phyloP scores from a whole-genome alignment of 75 land plant genomes.

The Ceratopteris richardii region DNA sequence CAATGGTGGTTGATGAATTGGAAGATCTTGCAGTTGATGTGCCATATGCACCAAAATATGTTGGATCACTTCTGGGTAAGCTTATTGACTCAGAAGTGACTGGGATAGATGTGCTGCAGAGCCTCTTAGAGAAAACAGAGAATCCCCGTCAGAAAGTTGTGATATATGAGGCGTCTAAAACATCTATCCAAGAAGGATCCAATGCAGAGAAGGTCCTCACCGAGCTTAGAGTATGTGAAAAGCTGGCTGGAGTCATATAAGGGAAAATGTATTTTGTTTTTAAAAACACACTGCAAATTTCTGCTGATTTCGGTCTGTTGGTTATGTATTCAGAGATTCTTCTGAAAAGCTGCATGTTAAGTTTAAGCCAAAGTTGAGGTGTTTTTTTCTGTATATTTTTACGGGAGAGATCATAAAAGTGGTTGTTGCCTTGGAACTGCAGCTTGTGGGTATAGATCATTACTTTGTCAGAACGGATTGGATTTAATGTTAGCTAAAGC shows the following conservation, averaged over 20 bases:
- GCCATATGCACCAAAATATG: constrained; percentile 60
- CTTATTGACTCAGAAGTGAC: constrained; percentile 33
- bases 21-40: constrained; percentile 79
- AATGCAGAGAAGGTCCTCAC: constrained; percentile 19
- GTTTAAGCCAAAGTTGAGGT: no score
- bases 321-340: no score
- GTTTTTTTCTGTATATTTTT: no score
- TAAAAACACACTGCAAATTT: no score
- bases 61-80: constrained; percentile 63
- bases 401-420: no score
- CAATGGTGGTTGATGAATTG: constrained; percentile 37
- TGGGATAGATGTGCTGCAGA: constrained; percentile 39
- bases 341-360: no score
- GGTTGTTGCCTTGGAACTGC: no score
- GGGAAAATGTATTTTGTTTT: not conserved
- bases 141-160: constrained; percentile 12
- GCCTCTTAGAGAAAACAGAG: constrained; percentile 23
- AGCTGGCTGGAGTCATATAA: constrained; percentile 7
- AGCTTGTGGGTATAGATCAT: no score
- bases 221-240: constrained; percentile 27
- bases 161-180: constrained; percentile 27
- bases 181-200: constrained; percentile 4
- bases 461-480: no score
- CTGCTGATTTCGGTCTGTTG: no score
- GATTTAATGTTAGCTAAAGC: no score